Conservation (phyloP, 2,329 filamentous ascomycete species). For the Pseudogymnoascus pannorum region DNA sequence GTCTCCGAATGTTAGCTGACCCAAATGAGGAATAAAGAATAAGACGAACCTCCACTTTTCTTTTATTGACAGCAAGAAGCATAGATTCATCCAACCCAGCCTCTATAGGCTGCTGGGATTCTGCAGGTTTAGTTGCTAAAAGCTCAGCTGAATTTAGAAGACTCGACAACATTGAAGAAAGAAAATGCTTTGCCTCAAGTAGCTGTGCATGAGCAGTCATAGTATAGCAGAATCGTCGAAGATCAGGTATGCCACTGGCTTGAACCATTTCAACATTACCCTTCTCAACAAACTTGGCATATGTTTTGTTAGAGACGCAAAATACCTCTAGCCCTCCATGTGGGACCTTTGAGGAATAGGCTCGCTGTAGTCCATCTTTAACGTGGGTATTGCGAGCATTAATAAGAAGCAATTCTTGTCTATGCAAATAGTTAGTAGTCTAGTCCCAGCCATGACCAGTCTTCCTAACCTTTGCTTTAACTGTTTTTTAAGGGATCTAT, state of each 20-base stretch:
- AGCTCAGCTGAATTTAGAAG: slow-evolving; percentile 28
- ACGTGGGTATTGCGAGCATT: slow-evolving; percentile 28
- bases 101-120: neutral
- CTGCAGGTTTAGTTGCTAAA: slow-evolving; percentile 19
- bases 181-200: slow-evolving; percentile 26
- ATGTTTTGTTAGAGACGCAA: slow-evolving; percentile 32
- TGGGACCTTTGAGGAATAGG: slow-evolving; percentile 23
- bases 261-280: slow-evolving; percentile 24
- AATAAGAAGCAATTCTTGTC: slow-evolving; percentile 26
- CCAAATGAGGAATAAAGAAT: neutral
- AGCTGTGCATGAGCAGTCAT: slow-evolving; percentile 30
- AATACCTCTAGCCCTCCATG: slow-evolving; percentile 28
- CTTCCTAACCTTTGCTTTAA: slow-evolving; percentile 16
- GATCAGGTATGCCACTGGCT: slow-evolving; percentile 28
- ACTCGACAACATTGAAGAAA: slow-evolving; percentile 24
- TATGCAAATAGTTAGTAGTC: slow-evolving; percentile 14
- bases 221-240: slow-evolving; percentile 30
- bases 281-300: slow-evolving; percentile 28
- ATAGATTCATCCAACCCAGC: slow-evolving; percentile 13
- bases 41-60: slow-evolving; percentile 15
- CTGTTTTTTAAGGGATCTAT: slow-evolving; percentile 21
- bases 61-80: slow-evolving; percentile 12
- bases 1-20: slow-evolving; percentile 12
- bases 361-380: slow-evolving; percentile 22
- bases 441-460: neutral